These are phyloP conservation scores for Neocucurbitaria cava DNA, from an alignment of 2,329 filamentous ascomycete species.

Conservation along the genomic window DNA sequence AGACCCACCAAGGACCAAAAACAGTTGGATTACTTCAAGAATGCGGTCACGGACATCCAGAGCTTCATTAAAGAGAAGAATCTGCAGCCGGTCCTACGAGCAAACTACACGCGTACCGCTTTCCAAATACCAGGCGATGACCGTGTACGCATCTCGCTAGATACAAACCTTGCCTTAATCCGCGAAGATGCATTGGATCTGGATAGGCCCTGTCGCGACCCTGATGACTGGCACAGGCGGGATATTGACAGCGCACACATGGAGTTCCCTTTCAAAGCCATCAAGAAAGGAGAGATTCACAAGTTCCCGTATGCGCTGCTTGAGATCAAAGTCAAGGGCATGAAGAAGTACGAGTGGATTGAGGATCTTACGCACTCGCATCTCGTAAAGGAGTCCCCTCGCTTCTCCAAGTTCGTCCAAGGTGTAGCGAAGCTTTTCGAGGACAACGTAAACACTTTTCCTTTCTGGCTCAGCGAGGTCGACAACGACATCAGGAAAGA, in stretches of 20 bases:
- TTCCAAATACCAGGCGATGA: constrained; percentile 96
- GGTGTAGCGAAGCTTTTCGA: constrained; percentile 92
- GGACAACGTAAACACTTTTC: constrained; percentile 91
- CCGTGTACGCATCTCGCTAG: constrained; percentile 88
- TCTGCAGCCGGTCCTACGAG: constrained; percentile 83
- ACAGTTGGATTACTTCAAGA: constrained; percentile 72
- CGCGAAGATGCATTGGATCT: constrained; percentile 75
- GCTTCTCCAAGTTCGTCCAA: constrained; percentile 97
- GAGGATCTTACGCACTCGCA: constrained; percentile 92
- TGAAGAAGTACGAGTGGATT: constrained; percentile 83
- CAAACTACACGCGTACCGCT: constrained; percentile 91
- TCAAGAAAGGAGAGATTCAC: constrained; percentile 89
- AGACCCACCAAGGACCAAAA: constrained; percentile 72
- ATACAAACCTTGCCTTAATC: constrained; percentile 91
- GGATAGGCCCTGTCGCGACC: constrained; percentile 86
- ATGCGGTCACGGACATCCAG: constrained; percentile 78
- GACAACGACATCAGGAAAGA: constrained; percentile 95
- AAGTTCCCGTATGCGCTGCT: constrained; percentile 90
- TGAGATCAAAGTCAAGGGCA: constrained; percentile 82
- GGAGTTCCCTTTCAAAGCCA: constrained; percentile 84
- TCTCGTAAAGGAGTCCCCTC: constrained; percentile 84
- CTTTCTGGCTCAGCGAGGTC: constrained; percentile 93
- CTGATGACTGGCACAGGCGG: constrained; percentile 85
- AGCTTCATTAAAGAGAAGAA: constrained; percentile 77
- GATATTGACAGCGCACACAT: constrained; percentile 87